Conservation (phyloP, 2,329 filamentous ascomycete genomes). For the Uncinocarpus reesii region DNA sequence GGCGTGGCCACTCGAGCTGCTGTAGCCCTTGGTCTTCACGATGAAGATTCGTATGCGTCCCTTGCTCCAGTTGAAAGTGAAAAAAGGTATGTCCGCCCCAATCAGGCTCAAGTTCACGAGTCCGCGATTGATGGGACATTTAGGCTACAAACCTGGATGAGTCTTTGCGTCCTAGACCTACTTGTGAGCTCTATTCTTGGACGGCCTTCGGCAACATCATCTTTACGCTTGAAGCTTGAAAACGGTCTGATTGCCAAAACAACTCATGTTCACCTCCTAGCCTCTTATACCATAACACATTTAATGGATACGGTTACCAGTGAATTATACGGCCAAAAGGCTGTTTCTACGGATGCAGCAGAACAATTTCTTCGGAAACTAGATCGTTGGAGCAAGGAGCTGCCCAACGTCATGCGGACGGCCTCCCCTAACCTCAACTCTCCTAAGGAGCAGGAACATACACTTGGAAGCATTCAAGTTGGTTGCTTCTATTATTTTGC, state of each 20-base stretch:
- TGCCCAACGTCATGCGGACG: slow-evolving; percentile 27
- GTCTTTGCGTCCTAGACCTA: slow-evolving; percentile 40
- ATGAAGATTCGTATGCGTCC: slow-evolving; percentile 24
- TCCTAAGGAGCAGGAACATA: slow-evolving; percentile 24
- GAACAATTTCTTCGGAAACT: slow-evolving; percentile 37
- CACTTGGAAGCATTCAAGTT: slow-evolving; percentile 45
- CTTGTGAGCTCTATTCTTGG: slow-evolving; percentile 43
- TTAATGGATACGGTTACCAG: slow-evolving; percentile 40
- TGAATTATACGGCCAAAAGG: slow-evolving; percentile 34
- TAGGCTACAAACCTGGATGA: slow-evolving; percentile 40
- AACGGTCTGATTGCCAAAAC: slow-evolving; percentile 18
- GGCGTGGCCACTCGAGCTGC: slow-evolving; percentile 50
- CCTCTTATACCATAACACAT: slow-evolving; percentile 35
- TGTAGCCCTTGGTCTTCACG: slow-evolving; percentile 48
- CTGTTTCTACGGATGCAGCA: slow-evolving; percentile 26
- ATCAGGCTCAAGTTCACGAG: too few relatives aligned
- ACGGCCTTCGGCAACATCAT: slow-evolving; percentile 31
- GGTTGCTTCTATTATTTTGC: slow-evolving; percentile 51
- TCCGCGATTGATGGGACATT: too few relatives aligned
- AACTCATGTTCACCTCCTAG: slow-evolving; percentile 28
- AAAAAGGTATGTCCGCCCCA: slow-evolving; percentile 5
- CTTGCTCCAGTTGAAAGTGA: slow-evolving; percentile 8
- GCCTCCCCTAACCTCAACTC: slow-evolving; percentile 15
- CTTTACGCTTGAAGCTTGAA: slow-evolving; percentile 24
- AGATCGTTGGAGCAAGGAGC: slow-evolving; percentile 38